Evolutionary conservation across 305 asterid species (phyloP), one percentile per base, ranked within the genome.

Genomic region (Nicotiana rustica): DNA sequence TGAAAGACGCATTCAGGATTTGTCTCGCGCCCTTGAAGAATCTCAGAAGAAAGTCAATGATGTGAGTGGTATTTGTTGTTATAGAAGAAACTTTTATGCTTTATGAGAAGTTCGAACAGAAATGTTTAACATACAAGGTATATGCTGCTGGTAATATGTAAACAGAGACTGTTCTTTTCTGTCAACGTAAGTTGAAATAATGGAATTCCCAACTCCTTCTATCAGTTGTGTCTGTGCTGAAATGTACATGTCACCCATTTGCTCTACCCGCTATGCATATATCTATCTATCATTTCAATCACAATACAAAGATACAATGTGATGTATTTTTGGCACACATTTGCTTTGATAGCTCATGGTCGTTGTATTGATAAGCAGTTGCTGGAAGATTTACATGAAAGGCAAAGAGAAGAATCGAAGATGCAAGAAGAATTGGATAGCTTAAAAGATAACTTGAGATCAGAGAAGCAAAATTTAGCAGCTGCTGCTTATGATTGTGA

Each of bases 1-100:
- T 86, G 98, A 93, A 89, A 94, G 92, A 84, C 96, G 97, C 79
- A 88, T 91, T 84, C 85, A 83, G 84, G 98, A 96, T 68, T 83
- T 96, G 90, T 91, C 97, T 18, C 91, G 85, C 83, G 93, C 97
- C 88, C 98, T 96, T 84, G 97, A 93, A 89, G 98, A 91, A 81
- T 91, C 97, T 13, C 92, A 90, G 85, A 92, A 82, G 86, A 94
- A 92, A 87, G 88, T 88, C 69, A 89, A 86, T 89, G 92, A 92
- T 85, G 99, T 96, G 87, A 88, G 97, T 91, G 55, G 69, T 65
- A 18, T 33, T 38, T 68, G 80, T 67, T 83, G 66, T 71, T 41
- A 61, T 44, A 21, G 78, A 49, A 73, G 44, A 71, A 71, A 71
- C 62, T 19, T 49, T 14, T 73, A 47, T 73, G 79, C 62, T 73